phyloP scores from a whole-genome alignment of 306 rosid genomes.

The Cicer judaicum region DNA sequence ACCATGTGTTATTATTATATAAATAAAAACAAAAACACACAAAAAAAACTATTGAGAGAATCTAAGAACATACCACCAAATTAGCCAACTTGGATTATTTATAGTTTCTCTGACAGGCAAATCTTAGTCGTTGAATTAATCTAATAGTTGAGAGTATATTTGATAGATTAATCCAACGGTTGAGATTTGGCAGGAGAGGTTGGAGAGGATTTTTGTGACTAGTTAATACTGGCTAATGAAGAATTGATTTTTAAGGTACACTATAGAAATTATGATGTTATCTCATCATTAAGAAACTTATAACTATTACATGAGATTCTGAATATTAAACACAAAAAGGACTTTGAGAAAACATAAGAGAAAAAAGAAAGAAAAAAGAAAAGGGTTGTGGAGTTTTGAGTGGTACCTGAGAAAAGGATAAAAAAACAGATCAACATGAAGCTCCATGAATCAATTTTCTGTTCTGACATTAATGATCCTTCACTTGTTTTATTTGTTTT shows the following conservation, averaged over 20 bases:
- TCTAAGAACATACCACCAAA: neutral
- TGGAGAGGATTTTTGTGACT: neutral
- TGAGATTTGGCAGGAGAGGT: neutral
- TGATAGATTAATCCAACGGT: neutral
- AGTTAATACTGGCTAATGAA: neutral
- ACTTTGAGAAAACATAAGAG: neutral
- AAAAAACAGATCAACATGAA: constrained; percentile 52
- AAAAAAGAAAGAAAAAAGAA: neutral
- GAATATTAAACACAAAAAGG: neutral
- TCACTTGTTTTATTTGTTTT: constrained; percentile 10
- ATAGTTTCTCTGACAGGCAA: neutral
- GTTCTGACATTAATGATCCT: constrained; percentile 56
- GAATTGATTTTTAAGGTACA: neutral
- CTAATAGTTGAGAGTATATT: neutral
- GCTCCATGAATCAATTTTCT: constrained; percentile 52
- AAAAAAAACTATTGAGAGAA: too few relatives aligned
- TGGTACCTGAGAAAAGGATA: constrained; percentile 61
- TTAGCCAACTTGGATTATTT: neutral
- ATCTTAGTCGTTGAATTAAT: neutral
- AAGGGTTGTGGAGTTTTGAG: neutral
- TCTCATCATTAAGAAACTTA: constrained; percentile 2
- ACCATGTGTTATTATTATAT: neutral
- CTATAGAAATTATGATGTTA: neutral
- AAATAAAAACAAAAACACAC: too few relatives aligned
- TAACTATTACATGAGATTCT: constrained; percentile 7